Percentiles rank a stretch among this genome's conserved stretches.
phyloP scores from a whole-genome alignment of 2,329 filamentous ascomycete genomes.

The Aspergillus brasiliensis region DNA sequence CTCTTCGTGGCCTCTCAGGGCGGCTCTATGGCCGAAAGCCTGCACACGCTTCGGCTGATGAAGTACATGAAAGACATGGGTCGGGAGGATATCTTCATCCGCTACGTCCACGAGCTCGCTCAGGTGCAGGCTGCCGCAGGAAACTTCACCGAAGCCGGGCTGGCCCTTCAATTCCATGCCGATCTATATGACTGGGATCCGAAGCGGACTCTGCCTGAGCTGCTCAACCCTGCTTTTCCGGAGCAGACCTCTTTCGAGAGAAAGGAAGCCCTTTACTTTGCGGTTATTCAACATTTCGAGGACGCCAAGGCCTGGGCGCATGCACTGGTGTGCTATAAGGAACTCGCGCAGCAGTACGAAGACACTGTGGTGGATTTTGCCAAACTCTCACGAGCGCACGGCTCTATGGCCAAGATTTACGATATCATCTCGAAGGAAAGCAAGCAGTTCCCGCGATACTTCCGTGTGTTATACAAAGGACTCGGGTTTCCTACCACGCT shows the following conservation, averaged over 20 bases:
- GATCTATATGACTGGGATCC: constrained; percentile 93
- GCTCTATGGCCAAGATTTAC: constrained; percentile 89
- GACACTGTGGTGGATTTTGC: constrained; percentile 85
- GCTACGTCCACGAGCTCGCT: constrained; percentile 91
- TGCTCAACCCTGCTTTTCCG: constrained; percentile 75
- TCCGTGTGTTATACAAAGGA: constrained; percentile 86
- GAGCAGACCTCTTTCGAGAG: constrained; percentile 87
- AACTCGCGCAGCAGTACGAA: constrained; percentile 90
- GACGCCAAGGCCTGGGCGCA: constrained; percentile 93
- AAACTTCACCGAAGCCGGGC: constrained; percentile 83
- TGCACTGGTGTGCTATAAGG: constrained; percentile 83
- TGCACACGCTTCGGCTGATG: constrained; percentile 89
- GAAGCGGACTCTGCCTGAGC: constrained; percentile 62
- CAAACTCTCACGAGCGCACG: constrained; percentile 84
- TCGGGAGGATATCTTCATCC: constrained; percentile 93
- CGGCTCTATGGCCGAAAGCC: constrained; percentile 72
- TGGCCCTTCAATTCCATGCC: constrained; percentile 86
- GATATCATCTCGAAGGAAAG: constrained; percentile 84
- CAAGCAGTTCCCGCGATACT: constrained; percentile 78
- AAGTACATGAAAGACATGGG: constrained; percentile 96
- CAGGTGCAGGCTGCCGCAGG: constrained; percentile 72
- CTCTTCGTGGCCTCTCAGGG: constrained; percentile 87
- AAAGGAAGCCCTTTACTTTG: constrained; percentile 88
- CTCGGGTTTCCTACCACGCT: constrained; percentile 80
- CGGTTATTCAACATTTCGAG: constrained; percentile 93